Conservation (phyloP, 306 rosid genomes). For the Neltuma alba region DNA sequence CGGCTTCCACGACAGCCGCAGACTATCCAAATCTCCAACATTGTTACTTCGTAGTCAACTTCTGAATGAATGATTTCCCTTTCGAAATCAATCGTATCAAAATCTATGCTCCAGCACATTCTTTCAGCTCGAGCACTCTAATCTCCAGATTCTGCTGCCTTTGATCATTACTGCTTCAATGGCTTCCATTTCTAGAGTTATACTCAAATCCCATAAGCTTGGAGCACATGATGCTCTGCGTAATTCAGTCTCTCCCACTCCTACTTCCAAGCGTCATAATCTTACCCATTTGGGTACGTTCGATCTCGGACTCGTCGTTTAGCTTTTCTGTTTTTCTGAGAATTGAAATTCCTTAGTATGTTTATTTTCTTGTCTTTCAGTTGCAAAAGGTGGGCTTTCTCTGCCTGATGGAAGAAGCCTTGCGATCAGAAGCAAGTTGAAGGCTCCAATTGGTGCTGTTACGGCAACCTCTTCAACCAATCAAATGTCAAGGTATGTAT, state of each 20-base stretch:
- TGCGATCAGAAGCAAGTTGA: conserved; percentile 1
- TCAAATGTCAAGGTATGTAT: conserved; percentile 8
- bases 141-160: neutral
- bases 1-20: neutral
- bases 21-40: neutral
- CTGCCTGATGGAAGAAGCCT: conserved; percentile 10
- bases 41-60: neutral
- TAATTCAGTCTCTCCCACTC: neutral
- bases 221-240: neutral
- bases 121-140: neutral
- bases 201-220: neutral
- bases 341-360: neutral
- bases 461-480: no score
- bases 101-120: neutral
- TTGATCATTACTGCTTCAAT: neutral
- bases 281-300: neutral
- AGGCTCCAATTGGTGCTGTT: neutral
- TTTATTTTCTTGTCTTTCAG: neutral
- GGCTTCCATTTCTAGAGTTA: conserved; percentile 14
- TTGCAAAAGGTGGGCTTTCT: neutral
- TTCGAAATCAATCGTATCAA: neutral
- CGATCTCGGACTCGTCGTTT: neutral
- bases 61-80: neutral
- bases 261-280: neutral
- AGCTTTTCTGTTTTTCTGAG: neutral